phyloP scores from a whole-genome alignment of 352 stramenopile species.

The Pythium aquatile region DNA sequence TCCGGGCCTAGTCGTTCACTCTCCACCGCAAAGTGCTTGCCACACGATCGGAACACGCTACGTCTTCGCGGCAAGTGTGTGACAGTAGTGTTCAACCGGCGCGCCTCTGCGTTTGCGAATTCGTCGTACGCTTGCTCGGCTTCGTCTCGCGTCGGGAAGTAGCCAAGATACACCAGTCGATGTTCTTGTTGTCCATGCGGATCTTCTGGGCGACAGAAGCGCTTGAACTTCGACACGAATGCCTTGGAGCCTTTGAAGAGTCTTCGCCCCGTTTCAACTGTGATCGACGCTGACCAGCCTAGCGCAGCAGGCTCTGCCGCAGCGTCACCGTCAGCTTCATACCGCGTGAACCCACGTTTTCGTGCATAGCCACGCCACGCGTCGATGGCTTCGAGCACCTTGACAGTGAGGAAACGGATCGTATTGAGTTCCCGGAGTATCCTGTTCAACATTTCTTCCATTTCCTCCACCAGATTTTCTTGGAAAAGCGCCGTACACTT shows the following conservation, averaged over 20 bases:
- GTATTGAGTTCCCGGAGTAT: constrained; percentile 51
- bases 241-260: constrained; percentile 71
- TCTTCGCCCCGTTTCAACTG: constrained; percentile 54
- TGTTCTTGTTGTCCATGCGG: constrained; percentile 48
- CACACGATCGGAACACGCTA: constrained; percentile 73
- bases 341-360: constrained; percentile 47
- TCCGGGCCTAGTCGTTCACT: constrained; percentile 63
- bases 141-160: constrained; percentile 60
- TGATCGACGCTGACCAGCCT: constrained; percentile 73
- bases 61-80: constrained; percentile 51
- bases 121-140: constrained; percentile 73
- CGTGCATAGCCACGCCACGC: constrained; percentile 53
- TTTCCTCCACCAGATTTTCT: constrained; percentile 55
- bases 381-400: constrained; percentile 68
- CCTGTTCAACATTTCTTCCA: constrained; percentile 30
- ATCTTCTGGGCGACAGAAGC: constrained; percentile 65
- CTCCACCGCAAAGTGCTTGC: constrained; percentile 80
- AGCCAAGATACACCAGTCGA: constrained; percentile 70
- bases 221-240: constrained; percentile 71
- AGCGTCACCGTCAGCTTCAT: constrained; percentile 29
- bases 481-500: constrained; percentile 73
- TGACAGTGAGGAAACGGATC: constrained; percentile 64
- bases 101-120: constrained; percentile 54
- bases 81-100: constrained; percentile 60
- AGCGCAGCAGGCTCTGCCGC: constrained; percentile 23